phyloP scores from a whole-genome alignment of 1,284 basidiomycete genomes.

The Phellopilus nigrolimitatus region DNA sequence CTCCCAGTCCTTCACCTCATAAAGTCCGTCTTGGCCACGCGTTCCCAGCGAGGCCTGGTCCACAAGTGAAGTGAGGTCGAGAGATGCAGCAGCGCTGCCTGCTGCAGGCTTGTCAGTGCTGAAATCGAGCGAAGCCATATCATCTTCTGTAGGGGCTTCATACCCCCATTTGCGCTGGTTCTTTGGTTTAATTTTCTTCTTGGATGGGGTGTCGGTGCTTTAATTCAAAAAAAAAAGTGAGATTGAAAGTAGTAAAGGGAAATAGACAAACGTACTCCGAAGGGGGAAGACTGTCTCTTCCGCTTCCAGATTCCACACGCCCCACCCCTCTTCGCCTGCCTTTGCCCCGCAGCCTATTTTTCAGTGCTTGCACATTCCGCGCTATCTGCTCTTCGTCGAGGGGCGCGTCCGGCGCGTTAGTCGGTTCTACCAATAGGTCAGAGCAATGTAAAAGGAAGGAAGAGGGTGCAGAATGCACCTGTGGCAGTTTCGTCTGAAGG shows the following conservation, averaged over 20 bases:
- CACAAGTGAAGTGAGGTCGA: constrained; percentile 61
- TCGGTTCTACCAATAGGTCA: constrained; percentile 51
- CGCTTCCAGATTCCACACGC: constrained; percentile 49
- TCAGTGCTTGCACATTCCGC: constrained; percentile 87
- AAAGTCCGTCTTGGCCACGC: constrained; percentile 78
- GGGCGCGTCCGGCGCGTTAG: constrained; percentile 49
- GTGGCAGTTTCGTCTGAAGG: constrained; percentile 59
- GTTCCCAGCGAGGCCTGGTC: constrained; percentile 79
- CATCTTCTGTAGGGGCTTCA: constrained; percentile 68
- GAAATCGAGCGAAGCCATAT: constrained; percentile 91
- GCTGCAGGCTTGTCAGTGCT: constrained; percentile 48
- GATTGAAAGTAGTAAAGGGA: constrained; percentile 21
- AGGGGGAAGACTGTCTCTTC: constrained; percentile 54
- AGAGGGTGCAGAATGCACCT: constrained; percentile 31
- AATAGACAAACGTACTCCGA: constrained; percentile 52
- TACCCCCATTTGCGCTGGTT: constrained; percentile 91
- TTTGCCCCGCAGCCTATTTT: constrained; percentile 71
- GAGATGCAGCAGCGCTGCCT: constrained; percentile 34
- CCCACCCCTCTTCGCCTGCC: constrained; percentile 52
- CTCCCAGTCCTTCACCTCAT: constrained; percentile 95
- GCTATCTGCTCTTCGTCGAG: constrained; percentile 87
- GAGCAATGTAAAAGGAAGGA: not conserved
- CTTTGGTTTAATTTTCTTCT: constrained; percentile 66
- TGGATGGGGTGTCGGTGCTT: constrained; percentile 56
- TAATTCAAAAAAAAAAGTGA: constrained; percentile 1